phyloP scores from a whole-genome alignment of 2,329 filamentous ascomycete species.

The Zasmidium citrigriseum region DNA sequence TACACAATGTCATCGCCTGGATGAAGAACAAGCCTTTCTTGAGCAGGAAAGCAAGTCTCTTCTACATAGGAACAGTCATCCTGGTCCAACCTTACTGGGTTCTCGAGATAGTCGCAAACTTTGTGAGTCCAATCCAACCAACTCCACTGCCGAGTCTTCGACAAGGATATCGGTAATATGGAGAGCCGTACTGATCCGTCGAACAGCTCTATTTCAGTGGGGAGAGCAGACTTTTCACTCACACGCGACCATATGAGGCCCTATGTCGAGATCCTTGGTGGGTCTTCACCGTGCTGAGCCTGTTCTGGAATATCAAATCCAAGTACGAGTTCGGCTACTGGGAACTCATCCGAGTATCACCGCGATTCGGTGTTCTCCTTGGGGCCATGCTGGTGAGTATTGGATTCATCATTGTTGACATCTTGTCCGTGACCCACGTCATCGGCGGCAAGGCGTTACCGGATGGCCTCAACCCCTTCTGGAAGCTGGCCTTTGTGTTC shows the following conservation, averaged over 20 bases:
- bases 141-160: background rate
- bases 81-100: slow-evolving; percentile 65
- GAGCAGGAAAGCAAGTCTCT: slow-evolving; percentile 47
- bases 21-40: slow-evolving; percentile 63
- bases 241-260: slow-evolving; percentile 61
- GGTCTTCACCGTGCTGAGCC: slow-evolving; percentile 61
- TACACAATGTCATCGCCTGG: slow-evolving; percentile 69
- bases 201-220: slow-evolving; percentile 53
- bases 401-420: slow-evolving; percentile 62
- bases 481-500: slow-evolving; percentile 65
- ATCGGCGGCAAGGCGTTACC: slow-evolving; percentile 31
- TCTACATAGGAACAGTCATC: slow-evolving; percentile 62
- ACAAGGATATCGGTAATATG: background rate
- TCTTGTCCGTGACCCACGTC: slow-evolving; percentile 56
- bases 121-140: slow-evolving; percentile 32
- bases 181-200: slow-evolving; percentile 8
- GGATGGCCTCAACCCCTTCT: slow-evolving; percentile 66
- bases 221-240: slow-evolving; percentile 49
- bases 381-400: slow-evolving; percentile 62
- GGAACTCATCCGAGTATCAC: slow-evolving; percentile 62
- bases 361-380: slow-evolving; percentile 65
- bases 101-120: slow-evolving; percentile 66
- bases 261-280: slow-evolving; percentile 68
- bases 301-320: slow-evolving; percentile 65
- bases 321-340: slow-evolving; percentile 59